A percentile compares a stretch with the other conserved stretches of the same genome.
These are phyloP conservation scores for Solanum lycopersicoides DNA, from an alignment of 257 asterid genomes.

Conservation along the genomic window DNA sequence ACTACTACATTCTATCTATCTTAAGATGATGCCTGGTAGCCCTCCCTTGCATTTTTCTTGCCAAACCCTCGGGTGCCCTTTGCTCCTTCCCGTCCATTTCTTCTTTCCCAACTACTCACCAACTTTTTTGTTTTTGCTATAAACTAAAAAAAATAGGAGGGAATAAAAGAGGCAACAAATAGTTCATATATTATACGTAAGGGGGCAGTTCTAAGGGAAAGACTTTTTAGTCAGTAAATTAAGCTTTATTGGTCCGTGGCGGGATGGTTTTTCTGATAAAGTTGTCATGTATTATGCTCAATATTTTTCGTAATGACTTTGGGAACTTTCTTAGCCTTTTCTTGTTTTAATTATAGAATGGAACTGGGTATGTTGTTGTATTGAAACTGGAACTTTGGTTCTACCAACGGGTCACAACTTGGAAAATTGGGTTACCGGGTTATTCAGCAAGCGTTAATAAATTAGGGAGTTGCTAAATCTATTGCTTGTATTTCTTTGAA, in stretches of 20 bases:
- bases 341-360: slow-evolving; percentile 44
- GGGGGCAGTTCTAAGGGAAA: not conserved
- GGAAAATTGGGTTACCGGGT: slow-evolving; percentile 91
- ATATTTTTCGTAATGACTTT: not conserved
- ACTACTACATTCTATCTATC: too few relatives aligned
- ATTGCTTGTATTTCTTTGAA: not conserved
- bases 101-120: not conserved
- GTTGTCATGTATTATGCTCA: not conserved
- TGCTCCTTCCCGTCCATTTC: not conserved
- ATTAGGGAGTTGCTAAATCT: not conserved
- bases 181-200: too few relatives aligned
- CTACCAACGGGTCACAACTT: slow-evolving; percentile 90
- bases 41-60: not conserved
- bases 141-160: too few relatives aligned
- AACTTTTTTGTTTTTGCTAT: not conserved
- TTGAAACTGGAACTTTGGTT: slow-evolving; percentile 64
- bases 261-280: not conserved
- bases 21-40: too few relatives aligned
- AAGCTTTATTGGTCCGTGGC: not conserved
- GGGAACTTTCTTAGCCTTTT: slow-evolving; percentile 1
- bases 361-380: not conserved
- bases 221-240: not conserved
- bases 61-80: not conserved
- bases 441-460: slow-evolving; percentile 73
- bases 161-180: too few relatives aligned